phyloP scores from a whole-genome alignment of 2,329 filamentous ascomycete genomes.

The Apiospora phragmitis region DNA sequence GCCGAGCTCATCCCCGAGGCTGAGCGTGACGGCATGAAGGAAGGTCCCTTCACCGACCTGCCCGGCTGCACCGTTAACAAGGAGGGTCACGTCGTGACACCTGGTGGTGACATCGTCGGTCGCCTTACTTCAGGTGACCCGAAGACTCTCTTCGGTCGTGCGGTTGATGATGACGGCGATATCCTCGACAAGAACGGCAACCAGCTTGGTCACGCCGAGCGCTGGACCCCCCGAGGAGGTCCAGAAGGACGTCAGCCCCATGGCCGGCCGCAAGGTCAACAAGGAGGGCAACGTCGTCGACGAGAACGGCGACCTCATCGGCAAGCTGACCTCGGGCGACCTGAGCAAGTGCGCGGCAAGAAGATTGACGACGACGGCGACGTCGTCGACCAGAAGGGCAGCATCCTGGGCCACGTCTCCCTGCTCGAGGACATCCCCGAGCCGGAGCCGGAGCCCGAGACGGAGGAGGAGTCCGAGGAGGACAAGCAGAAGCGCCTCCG shows the following conservation, averaged over 20 bases:
- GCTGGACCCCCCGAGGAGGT: conserved; percentile 58
- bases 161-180: conserved; percentile 80
- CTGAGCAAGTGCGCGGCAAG: conserved; percentile 63
- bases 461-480: conserved; percentile 55
- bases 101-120: conserved; percentile 70
- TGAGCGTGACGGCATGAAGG: conserved; percentile 62
- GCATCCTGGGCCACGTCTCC: conserved; percentile 66
- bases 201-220: conserved; percentile 56
- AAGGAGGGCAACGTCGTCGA: conserved; percentile 60
- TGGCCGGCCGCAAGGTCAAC: conserved; percentile 57
- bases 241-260: conserved; percentile 51
- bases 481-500: conserved; percentile 56
- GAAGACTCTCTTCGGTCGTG: conserved; percentile 70
- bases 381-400: conserved; percentile 68
- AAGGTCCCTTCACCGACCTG: conserved; percentile 70
- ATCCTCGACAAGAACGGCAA: conserved; percentile 76
- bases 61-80: conserved; percentile 65
- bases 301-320: conserved; percentile 61
- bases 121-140: conserved; percentile 69
- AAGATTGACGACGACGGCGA: conserved; percentile 72
- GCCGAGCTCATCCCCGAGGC: conserved; percentile 68
- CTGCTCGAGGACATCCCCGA: conserved; percentile 63
- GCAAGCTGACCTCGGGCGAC: conserved; percentile 69
- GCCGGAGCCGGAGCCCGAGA: conserved; percentile 43
- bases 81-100: conserved; percentile 67